phyloP scores from a whole-genome alignment of 2,329 filamentous ascomycete species.

The Stagonosporopsis chrysanthemi region DNA sequence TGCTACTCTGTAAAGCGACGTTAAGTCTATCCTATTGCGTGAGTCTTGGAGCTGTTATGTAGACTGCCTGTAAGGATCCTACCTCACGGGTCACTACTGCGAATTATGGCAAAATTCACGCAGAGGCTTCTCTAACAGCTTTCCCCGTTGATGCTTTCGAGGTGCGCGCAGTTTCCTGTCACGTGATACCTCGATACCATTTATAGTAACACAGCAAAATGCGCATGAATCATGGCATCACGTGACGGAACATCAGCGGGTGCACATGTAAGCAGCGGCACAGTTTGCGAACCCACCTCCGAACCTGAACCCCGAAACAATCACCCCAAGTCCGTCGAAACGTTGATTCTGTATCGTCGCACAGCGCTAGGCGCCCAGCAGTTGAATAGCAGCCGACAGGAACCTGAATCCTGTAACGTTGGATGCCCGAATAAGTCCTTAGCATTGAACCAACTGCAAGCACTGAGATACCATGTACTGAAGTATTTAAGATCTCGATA shows the following conservation, averaged over 20 bases:
- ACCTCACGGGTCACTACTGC: not conserved
- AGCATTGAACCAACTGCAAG: not conserved
- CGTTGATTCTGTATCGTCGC: not conserved
- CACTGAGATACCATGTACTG: not conserved
- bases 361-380: not conserved
- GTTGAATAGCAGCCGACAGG: not conserved
- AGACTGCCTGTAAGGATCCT: not conserved
- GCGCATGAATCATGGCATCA: not conserved
- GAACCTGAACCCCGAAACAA: not conserved
- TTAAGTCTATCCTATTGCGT: not conserved
- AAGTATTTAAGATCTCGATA: not conserved
- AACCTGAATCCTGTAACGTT: not conserved
- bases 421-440: not conserved
- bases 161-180: not conserved
- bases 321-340: not conserved
- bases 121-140: not conserved
- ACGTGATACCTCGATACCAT: not conserved
- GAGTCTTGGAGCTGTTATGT: not conserved
- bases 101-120: not conserved
- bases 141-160: not conserved
- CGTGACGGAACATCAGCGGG: not conserved
- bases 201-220: no score
- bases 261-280: not conserved
- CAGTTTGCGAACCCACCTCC: not conserved
- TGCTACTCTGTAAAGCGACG: not conserved